Percentiles rank a stretch among this genome's conserved stretches.
Evolutionary conservation across 2,329 filamentous ascomycete genomes (phyloP).

Genomic region (Botryosphaeria dothidea): DNA sequence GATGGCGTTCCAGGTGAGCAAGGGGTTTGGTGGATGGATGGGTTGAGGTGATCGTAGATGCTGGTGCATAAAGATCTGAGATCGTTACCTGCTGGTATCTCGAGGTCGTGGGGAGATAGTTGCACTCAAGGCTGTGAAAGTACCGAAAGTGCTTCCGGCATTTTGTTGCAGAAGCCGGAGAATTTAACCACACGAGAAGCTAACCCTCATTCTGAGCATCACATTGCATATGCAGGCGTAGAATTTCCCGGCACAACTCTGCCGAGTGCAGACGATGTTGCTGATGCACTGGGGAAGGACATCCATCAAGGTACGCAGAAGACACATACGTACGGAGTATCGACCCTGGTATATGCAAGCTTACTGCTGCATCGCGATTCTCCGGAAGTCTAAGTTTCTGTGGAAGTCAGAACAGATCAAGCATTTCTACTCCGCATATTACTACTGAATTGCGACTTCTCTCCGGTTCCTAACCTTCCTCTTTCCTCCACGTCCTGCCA

Average conservation of each 20-base stretch:
- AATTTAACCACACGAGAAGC: too few relatives aligned
- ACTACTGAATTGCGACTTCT: neutral
- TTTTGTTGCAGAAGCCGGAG: neutral
- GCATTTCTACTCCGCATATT: neutral
- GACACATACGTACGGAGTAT: too few relatives aligned
- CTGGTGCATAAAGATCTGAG: neutral
- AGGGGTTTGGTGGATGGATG: neutral
- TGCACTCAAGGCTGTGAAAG: too few relatives aligned
- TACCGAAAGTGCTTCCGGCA: neutral
- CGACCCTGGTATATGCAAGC: too few relatives aligned
- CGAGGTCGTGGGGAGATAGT: neutral
- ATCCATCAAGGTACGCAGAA: neutral
- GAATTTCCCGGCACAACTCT: neutral
- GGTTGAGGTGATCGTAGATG: neutral
- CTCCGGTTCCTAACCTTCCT: neutral
- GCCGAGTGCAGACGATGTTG: neutral
- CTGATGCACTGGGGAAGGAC: neutral
- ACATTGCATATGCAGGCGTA: neutral
- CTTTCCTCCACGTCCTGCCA: neutral
- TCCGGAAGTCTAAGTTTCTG: neutral
- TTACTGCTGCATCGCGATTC: too few relatives aligned
- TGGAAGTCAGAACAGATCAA: neutral
- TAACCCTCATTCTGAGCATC: too few relatives aligned
- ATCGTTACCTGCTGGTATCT: neutral
- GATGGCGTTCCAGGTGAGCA: neutral